Evolutionary conservation across 305 asterid species (phyloP), one percentile per base, ranked within the genome.

Genomic region (Stenogyne calaminthoides): DNA sequence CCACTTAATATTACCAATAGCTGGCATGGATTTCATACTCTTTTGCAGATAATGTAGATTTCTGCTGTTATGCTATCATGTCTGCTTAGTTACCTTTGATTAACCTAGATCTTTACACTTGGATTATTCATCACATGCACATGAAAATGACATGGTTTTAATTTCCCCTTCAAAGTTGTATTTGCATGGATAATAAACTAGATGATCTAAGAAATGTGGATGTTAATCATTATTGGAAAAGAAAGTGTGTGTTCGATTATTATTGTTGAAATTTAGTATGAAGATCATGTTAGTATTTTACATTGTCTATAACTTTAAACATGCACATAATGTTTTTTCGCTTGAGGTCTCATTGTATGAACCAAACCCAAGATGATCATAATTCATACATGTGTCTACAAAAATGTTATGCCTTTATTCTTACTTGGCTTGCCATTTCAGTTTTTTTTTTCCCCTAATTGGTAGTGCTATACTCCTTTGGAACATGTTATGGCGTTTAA

Each of bases 101-200:
- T n/a, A 37, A 22, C 25, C 36, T 52, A 2, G 55, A 37, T 8
- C 22, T 8, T 72, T 34, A 19, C 66, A 63, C 58, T n/a, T 52
- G 36, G 58, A 14, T 61, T 71, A 29, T 49, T 71, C 56, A 72
- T 69, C 64, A 36, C 8, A 9, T 63, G 56, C 70, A 8, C 64
- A 20, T 34, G 59, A 8, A 72, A 62, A 12, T 37, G 52, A 36
- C 54, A 64, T 25, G 2, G 47, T 64, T 55, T 54, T 54, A 36
- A 11, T 69, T 51, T 3, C 34, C 46, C 49, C 36, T 42, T 70
- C 14, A 39, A n/a, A 76, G 51, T 22, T 61, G 57, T 22, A 27
- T 62, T 63, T 63, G 62, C 55, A 32, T 20, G 42, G 36, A 61
- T 60, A 36, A 20, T 61, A 55, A n/a, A n/a, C n/a, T n/a, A n/a